Conservation (phyloP, 257 asterid genomes). For the Solanum chilense region DNA sequence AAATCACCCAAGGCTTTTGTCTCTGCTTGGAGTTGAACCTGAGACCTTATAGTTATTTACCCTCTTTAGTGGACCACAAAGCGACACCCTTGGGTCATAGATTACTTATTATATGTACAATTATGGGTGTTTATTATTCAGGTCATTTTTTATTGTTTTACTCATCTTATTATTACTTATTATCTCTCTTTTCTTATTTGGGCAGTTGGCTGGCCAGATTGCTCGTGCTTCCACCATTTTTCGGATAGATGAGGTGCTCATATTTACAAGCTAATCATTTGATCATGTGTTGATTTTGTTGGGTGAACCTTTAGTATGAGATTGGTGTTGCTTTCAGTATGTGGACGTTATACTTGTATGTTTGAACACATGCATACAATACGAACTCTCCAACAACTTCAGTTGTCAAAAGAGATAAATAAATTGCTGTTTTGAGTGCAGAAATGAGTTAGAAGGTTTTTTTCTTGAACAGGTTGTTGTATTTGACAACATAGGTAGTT, state of each 20-base stretch:
- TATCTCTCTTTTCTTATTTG: not conserved
- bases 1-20: not conserved
- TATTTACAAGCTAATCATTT: not conserved
- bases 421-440: not conserved
- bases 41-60: not conserved
- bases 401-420: not conserved
- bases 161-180: not conserved
- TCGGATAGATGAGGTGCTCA: conserved; percentile 70
- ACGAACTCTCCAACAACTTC: not conserved
- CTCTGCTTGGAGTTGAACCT: not conserved
- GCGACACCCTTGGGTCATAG: not conserved
- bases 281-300: not conserved
- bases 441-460: not conserved
- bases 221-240: conserved; percentile 93
- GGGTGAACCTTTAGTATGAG: not conserved
- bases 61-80: not conserved
- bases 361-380: not conserved
- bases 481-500: conserved; percentile 52
- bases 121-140: not conserved
- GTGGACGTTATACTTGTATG: not conserved
- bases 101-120: not conserved
- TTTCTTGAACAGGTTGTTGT: conserved; percentile 47
- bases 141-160: not conserved
- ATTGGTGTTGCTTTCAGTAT: not conserved
- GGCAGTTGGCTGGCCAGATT: conserved; percentile 91